Evolutionary conservation across 148 eudicot genomes (phyloP).

Genomic region (Silene conica): DNA sequence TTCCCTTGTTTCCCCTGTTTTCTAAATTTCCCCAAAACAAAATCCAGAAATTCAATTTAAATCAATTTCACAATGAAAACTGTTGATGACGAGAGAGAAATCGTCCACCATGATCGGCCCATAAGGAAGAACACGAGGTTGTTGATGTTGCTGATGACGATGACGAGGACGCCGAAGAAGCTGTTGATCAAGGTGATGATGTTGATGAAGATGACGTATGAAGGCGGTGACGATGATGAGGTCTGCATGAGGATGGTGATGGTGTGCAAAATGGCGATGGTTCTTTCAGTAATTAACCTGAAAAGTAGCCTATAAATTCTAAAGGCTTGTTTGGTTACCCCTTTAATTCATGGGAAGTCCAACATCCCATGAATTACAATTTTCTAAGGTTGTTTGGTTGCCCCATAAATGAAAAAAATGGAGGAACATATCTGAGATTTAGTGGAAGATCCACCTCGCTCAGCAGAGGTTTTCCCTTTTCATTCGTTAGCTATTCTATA

Average conservation of each 20-base stretch:
- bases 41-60: not conserved
- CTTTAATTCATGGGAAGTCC: too few species aligned
- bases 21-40: slow-evolving; percentile 10
- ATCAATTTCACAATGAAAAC: slow-evolving; percentile 22
- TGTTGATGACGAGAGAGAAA: slow-evolving; percentile 37
- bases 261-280: too few species aligned
- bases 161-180: slow-evolving; percentile 34
- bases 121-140: slow-evolving; percentile 22
- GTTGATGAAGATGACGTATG: slow-evolving; percentile 27
- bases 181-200: slow-evolving; percentile 30
- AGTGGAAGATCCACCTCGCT: too few species aligned
- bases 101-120: slow-evolving; percentile 7
- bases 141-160: slow-evolving; percentile 32
- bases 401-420: too few species aligned
- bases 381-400: too few species aligned
- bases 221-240: slow-evolving; percentile 33
- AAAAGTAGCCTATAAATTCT: too few species aligned
- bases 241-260: slow-evolving; percentile 36
- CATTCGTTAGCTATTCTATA: too few species aligned
- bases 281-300: too few species aligned
- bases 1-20: slow-evolving; percentile 18
- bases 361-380: too few species aligned
- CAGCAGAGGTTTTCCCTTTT: too few species aligned
- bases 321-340: too few species aligned
- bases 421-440: too few species aligned